A percentile compares a stretch with the other conserved stretches of the same genome.
phyloP scores from a whole-genome alignment of 306 rosid genomes.

The Urtica urens region DNA sequence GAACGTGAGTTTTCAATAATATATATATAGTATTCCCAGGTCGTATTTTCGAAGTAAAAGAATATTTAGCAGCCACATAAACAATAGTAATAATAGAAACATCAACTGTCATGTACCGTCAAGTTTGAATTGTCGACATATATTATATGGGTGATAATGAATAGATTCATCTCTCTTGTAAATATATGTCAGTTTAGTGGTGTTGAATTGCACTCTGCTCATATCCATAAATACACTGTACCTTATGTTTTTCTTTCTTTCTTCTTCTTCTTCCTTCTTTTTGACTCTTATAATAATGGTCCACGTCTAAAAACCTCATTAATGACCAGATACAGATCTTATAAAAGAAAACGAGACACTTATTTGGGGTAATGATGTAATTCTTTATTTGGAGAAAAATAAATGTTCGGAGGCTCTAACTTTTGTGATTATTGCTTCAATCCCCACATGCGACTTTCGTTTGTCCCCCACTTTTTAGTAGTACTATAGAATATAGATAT shows the following conservation, averaged over 20 bases:
- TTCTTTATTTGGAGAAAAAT: background rate
- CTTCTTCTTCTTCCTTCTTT: too few relatives aligned
- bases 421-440: slow-evolving; percentile 18
- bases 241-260: background rate
- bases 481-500: slow-evolving; percentile 1
- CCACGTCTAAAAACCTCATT: background rate
- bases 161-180: too few relatives aligned
- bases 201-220: background rate
- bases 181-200: background rate
- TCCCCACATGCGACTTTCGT: slow-evolving; percentile 14
- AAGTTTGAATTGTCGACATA: too few relatives aligned
- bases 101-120: too few relatives aligned
- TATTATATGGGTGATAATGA: too few relatives aligned
- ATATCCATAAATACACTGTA: background rate
- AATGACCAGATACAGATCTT: too few relatives aligned
- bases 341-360: background rate
- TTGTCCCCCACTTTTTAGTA: slow-evolving; percentile 23
- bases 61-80: too few relatives aligned
- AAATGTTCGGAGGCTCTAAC: background rate
- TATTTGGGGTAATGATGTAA: background rate
- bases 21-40: too few relatives aligned
- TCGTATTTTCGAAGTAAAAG: too few relatives aligned
- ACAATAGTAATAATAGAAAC: too few relatives aligned
- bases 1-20: too few relatives aligned
- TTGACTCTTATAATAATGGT: background rate